A percentile compares a stretch with the other conserved stretches of the same genome.
phyloP scores from a whole-genome alignment of 2,329 filamentous ascomycete species.

The Colletotrichum sublineola region DNA sequence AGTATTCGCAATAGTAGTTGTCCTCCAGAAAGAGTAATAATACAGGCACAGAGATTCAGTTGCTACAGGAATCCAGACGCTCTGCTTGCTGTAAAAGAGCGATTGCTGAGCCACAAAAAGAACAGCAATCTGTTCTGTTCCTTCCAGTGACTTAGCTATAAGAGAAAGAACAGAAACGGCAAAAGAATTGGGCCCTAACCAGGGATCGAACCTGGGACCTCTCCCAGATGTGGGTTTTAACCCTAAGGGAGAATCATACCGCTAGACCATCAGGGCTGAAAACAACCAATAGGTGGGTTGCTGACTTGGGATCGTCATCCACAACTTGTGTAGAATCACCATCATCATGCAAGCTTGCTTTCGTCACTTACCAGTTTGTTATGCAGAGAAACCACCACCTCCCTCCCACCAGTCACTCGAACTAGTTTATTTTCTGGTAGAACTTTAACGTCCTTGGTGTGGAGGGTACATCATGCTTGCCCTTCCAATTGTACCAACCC shows the following conservation, averaged over 20 bases:
- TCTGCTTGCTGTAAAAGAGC: too few species aligned
- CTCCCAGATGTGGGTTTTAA: background rate
- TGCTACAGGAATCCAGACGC: too few species aligned
- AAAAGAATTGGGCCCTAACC: slow-evolving; percentile 32
- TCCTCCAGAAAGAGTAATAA: too few species aligned
- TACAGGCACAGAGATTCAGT: too few species aligned
- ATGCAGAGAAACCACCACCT: background rate
- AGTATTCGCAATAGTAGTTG: background rate
- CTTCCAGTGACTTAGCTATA: too few species aligned
- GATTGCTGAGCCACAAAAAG: too few species aligned
- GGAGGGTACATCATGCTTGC: background rate
- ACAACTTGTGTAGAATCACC: background rate
- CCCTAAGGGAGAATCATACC: slow-evolving; percentile 40
- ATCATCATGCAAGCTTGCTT: background rate
- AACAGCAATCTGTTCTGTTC: too few species aligned
- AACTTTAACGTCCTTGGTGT: too few species aligned
- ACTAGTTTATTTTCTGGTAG: background rate
- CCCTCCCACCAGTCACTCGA: too few species aligned
- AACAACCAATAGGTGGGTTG: background rate
- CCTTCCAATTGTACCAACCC: too few species aligned
- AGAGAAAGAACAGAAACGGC: too few species aligned
- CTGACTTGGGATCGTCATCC: rapidly evolving
- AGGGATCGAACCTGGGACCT: slow-evolving; percentile 40
- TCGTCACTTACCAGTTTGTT: background rate
- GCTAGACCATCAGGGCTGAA: slow-evolving; percentile 32